Base-by-base conservation (phyloP, 1,139 yeast species). In the Saccharomycopsis crataegensis region DNA sequence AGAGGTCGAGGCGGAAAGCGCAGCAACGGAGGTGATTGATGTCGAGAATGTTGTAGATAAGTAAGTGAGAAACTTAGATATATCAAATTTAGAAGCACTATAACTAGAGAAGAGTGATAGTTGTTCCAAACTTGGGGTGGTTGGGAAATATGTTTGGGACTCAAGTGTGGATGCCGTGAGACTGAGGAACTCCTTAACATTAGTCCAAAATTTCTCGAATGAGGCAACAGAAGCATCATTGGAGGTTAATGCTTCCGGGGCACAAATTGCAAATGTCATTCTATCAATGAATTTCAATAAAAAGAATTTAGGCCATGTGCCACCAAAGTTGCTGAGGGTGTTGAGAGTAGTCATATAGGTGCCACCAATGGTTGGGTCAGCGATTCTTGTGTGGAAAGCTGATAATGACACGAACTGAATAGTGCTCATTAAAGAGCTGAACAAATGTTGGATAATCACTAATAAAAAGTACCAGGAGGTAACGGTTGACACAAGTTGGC, bases 271-370 rank as follows among this genome's bases (percentile, higher is more conserved):
- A 2, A 69, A 62, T 0, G 97, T 87, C 59, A 90, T 79, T 61
- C 75, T 77, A 67, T 91, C 98, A 56, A 94, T 93, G 66, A 90
- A 75, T 58, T 76, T 79, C 62, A 90, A 77, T 6, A 91, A 83
- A 48, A 93, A 73, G 32, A 89, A 72, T 56, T 91, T 77, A 0
- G 99, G 99, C 99, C 99, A 94, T 33, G 95, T 94, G 5, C 99
- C 99, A 40, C 99, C 99, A 56, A 91, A 77, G 65, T 93, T 93
- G 41, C 95, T 83, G 51, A 93, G 74, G 0, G 99, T 93, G 68
- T 94, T 94, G 55, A 93, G 73, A 0, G 96, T 84, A 0, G 99
- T 93, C 98, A 94, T 93, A 67, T 93, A 93, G 0, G 99, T 94
- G 1, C 99, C 99, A 16, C 99, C 99, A 62, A 93, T 88, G 12